Conservation (phyloP, 2,329 filamentous ascomycete genomes). For the Trichoderma polysporum region DNA sequence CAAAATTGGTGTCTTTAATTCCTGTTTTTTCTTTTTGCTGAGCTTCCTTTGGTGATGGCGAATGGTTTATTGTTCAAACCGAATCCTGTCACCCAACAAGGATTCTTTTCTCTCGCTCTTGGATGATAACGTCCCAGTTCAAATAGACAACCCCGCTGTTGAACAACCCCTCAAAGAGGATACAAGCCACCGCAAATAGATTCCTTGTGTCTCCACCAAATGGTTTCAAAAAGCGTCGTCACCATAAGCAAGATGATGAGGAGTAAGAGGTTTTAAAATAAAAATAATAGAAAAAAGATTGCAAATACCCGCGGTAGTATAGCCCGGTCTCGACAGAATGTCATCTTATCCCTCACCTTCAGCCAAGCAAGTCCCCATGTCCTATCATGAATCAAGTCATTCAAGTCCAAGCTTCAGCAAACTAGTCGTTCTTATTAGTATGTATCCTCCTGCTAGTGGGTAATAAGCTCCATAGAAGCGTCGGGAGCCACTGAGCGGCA, state of each 20-base stretch:
- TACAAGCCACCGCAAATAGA: slow-evolving; percentile 8
- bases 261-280: neutral
- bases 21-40: neutral
- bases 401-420: neutral
- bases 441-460: neutral
- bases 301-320: slow-evolving; percentile 5
- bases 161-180: slow-evolving; percentile 7
- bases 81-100: neutral
- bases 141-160: slow-evolving; percentile 4
- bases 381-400: slow-evolving; percentile 11
- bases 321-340: neutral
- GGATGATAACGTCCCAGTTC: neutral
- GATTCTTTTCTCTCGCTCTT: neutral
- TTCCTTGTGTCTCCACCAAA: slow-evolving; percentile 8
- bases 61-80: neutral
- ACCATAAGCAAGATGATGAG: neutral
- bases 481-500: slow-evolving; percentile 8
- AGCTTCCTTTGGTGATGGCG: neutral
- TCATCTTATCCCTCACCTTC: slow-evolving; percentile 1
- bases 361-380: neutral
- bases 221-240: neutral
- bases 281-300: neutral
- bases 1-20: neutral
- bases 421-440: neutral
- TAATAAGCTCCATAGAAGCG: neutral